Conservation (phyloP, 331 rosid genomes). For the Spiraea crenata region DNA sequence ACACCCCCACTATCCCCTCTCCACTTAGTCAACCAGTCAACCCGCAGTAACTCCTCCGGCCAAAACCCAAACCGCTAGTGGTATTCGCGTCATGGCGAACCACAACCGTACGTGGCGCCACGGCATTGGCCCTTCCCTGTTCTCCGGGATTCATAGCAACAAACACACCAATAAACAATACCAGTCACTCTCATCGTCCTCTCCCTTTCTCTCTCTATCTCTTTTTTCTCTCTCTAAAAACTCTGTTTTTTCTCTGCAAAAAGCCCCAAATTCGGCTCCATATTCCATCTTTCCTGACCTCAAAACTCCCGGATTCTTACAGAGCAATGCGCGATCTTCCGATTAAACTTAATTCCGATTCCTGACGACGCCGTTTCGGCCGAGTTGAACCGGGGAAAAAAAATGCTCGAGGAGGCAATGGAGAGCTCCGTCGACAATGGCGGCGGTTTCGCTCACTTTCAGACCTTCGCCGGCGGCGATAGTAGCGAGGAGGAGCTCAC, state of each 20-base stretch:
- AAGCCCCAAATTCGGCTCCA: slow-evolving; percentile 43
- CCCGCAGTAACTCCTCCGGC: slow-evolving; percentile 1
- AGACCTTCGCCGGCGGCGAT: slow-evolving; percentile 88
- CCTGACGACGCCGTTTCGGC: slow-evolving; percentile 10
- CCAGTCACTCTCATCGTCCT: slow-evolving; percentile 55
- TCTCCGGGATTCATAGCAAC: slow-evolving; percentile 88
- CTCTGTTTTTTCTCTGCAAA: slow-evolving; percentile 47
- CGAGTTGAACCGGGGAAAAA: neutral
- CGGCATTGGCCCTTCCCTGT: slow-evolving; percentile 33
- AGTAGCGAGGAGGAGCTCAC: slow-evolving; percentile 97
- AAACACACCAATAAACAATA: slow-evolving; percentile 61
- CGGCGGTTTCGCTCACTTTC: slow-evolving; percentile 84
- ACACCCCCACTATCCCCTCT: neutral
- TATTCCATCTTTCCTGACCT: slow-evolving; percentile 31
- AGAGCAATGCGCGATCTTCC: slow-evolving; percentile 68
- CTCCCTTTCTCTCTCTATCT: slow-evolving; percentile 30
- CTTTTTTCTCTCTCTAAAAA: slow-evolving; percentile 24
- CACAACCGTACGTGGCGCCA: slow-evolving; percentile 45
- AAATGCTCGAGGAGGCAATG: slow-evolving; percentile 82
- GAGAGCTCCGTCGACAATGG: slow-evolving; percentile 88
- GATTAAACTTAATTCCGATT: slow-evolving; percentile 36
- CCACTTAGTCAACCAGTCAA: slow-evolving; percentile 33
- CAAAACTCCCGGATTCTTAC: slow-evolving; percentile 34
- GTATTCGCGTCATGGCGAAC: slow-evolving; percentile 30
- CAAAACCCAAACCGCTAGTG: slow-evolving; percentile 37